These are phyloP conservation scores for Carex scoparia DNA, from an alignment of 176 grass and related monocot genomes.

Conservation along the genomic window DNA sequence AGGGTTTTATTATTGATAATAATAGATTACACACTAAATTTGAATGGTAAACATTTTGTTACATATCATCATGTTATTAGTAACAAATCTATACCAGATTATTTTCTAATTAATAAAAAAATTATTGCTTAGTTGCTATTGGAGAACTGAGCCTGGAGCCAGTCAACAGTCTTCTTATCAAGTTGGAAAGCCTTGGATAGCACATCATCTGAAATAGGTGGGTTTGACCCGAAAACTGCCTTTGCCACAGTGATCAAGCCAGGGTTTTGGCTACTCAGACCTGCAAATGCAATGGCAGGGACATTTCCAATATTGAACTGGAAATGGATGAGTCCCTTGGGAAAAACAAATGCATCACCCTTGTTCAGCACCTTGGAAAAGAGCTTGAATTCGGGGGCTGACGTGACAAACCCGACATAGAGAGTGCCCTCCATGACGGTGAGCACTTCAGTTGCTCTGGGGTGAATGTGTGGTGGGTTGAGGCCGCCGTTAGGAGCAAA, in stretches of 20 bases:
- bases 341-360: too few relatives aligned
- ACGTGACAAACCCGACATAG: neutral
- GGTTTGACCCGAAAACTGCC: too few relatives aligned
- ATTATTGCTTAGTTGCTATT: neutral
- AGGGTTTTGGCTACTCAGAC: neutral
- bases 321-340: constrained; percentile 3
- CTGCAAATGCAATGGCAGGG: too few relatives aligned
- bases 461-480: constrained; percentile 8
- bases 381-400: neutral
- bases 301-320: neutral
- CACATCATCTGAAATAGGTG: too few relatives aligned
- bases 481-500: neutral
- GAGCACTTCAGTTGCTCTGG: constrained; percentile 7
- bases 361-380: neutral
- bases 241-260: neutral
- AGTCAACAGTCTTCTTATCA: too few relatives aligned
- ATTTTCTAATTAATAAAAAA: neutral
- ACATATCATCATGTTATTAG: neutral
- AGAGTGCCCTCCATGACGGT: neutral
- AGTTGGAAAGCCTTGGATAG: too few relatives aligned
- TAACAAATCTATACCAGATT: neutral
- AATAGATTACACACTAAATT: neutral
- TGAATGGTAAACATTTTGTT: neutral
- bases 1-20: neutral
- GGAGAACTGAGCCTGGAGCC: neutral